Evolutionary conservation across 2,329 filamentous ascomycete species (phyloP), one percentile per base, ranked within the genome.

Genomic region (Fusarium marasasianum): DNA sequence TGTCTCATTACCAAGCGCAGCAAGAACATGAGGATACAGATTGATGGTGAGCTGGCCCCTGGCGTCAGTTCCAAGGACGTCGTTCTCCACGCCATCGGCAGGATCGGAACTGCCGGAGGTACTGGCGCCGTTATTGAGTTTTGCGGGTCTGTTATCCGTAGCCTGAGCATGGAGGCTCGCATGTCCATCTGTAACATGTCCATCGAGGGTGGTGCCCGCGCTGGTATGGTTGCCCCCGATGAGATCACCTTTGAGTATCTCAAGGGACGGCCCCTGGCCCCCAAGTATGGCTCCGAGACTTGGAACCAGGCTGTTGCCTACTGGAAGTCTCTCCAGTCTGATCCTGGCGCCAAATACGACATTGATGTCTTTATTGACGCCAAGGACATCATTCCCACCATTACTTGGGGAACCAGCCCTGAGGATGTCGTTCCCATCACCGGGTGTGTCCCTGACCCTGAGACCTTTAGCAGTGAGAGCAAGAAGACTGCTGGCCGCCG

Each of bases 101-200:
- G 92, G 79, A 98, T 98, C 77, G 96, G 96, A 79, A 98, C 96
- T 31, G 96, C 96, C 71, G 96, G 96, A 82, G 96, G 96, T 78
- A 98, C 93, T 64, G 95, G 96, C 71, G 92, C 93, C 60, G 96
- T 98, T 75, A 98, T 99, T 79, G 96, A 99, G 86, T 99, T 96
- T 87, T 98, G 95, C 81, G 96, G 96, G 69, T 98, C 95, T 58
- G 94, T 96, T 71, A 98, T 99, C 81, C 91, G 94, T 77, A 86
- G 85, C 71, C 87, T 98, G 78, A 97, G 94, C 84, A 98, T 99
- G 90, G 96, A 98, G 84, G 96, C 96, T 48, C 91, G 96, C 77
- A 98, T 99, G 96, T 98, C 95, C 73, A 97, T 99, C 82, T 98
- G 96, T 87, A 99, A 99, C 87, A 98, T 98, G 96, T 95, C 95